A percentile compares a stretch with the other conserved stretches of the same genome.
These are phyloP conservation scores for Brachypodium distachyon DNA, from an alignment of 202 grass and related monocot species.

Conservation along the genomic window DNA sequence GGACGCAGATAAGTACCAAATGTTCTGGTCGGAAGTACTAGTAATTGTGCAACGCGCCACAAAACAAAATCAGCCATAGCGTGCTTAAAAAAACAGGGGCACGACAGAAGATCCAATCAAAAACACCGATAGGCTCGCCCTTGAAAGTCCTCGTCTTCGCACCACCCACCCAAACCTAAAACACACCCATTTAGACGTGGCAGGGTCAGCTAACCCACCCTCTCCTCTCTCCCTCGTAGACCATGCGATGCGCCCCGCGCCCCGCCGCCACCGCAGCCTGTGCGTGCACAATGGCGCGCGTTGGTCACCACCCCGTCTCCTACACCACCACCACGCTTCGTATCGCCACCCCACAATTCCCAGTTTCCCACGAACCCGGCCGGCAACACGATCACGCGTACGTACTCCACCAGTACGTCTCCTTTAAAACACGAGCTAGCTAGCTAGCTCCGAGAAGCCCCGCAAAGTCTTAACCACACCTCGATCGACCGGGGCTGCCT, in stretches of 20 bases:
- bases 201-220: slow-evolving; percentile 57
- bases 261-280: background rate
- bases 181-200: slow-evolving; percentile 36
- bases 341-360: background rate
- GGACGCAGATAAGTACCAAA: too few species aligned
- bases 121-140: background rate
- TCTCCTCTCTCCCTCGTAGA: background rate
- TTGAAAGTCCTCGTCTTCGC: background rate
- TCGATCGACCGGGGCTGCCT: background rate
- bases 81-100: background rate
- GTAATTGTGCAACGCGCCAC: background rate
- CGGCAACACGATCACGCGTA: background rate
- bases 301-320: slow-evolving; percentile 37
- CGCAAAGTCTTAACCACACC: slow-evolving; percentile 33
- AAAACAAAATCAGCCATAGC: background rate
- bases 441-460: slow-evolving; percentile 30
- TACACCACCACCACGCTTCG: background rate
- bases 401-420: slow-evolving; percentile 1
- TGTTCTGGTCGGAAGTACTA: background rate
- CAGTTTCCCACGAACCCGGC: background rate
- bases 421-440: slow-evolving; percentile 23
- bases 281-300: background rate
- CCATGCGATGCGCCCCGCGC: background rate
- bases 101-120: background rate
- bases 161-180: slow-evolving; percentile 63